Evolutionary conservation across 768 basidiomycete species (phyloP).

Genomic region (Lactarius sp.): DNA sequence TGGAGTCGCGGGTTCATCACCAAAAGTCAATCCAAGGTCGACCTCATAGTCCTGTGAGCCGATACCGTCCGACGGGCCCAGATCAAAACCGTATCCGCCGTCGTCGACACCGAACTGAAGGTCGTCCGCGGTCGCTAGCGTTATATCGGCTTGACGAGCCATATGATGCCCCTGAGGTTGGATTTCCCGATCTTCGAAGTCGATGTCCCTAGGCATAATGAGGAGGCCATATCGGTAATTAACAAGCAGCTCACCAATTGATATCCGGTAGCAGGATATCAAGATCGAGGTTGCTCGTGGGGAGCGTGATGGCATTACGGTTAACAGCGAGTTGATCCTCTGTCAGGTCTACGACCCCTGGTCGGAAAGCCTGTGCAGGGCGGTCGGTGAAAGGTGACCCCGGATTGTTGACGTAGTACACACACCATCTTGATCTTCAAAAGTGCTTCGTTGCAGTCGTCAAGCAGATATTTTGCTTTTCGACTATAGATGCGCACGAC

Average conservation of each 20-base stretch:
- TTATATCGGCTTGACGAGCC: conserved; percentile 83
- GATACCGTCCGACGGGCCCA: conserved; percentile 76
- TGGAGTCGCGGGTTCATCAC: conserved; percentile 37
- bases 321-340: conserved; percentile 88
- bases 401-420: not conserved
- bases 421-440: conserved; percentile 91
- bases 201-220: conserved; percentile 56
- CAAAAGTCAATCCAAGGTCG: conserved; percentile 77
- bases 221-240: conserved; percentile 14
- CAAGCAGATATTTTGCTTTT: conserved; percentile 95
- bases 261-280: conserved; percentile 76
- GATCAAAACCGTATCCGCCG: conserved; percentile 62
- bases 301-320: conserved; percentile 84
- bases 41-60: conserved; percentile 81
- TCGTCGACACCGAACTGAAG: conserved; percentile 61
- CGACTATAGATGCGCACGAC: conserved; percentile 97
- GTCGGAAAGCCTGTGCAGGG: conserved; percentile 74
- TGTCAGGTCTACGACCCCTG: conserved; percentile 92
- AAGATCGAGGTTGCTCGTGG: conserved; percentile 70
- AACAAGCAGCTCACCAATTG: conserved; percentile 53
- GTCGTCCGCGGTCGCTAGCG: conserved; percentile 72
- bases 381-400: conserved; percentile 5
- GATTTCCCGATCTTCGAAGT: conserved; percentile 65
- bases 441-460: conserved; percentile 96
- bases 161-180: conserved; percentile 72